Evolutionary conservation across 805 yeast species (phyloP).

Genomic region (Saccharomycopsis vini): DNA sequence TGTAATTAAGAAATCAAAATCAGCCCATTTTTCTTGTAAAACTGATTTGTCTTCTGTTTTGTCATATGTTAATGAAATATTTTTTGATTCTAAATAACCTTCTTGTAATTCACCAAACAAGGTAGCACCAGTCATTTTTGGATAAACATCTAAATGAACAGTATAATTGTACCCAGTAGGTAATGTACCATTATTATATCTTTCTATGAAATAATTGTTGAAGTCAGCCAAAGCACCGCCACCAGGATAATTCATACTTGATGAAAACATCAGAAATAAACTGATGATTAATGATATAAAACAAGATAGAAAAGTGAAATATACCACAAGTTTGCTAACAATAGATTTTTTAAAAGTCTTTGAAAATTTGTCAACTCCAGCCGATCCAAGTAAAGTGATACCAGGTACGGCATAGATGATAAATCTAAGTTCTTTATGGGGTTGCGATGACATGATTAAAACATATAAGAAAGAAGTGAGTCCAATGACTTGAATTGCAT

Average conservation of each 20-base stretch:
- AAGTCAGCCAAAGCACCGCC: constrained; percentile 59
- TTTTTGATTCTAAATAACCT: constrained; percentile 20
- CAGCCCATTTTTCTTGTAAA: constrained; percentile 35
- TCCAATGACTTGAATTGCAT: constrained; percentile 36
- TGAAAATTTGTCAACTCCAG: constrained; percentile 39
- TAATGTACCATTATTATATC: constrained; percentile 11
- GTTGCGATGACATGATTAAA: constrained; percentile 63
- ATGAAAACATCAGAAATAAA: constrained; percentile 45
- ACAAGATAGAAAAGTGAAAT: constrained; percentile 19
- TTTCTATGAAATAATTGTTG: constrained; percentile 33
- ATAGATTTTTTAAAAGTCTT: constrained; percentile 24
- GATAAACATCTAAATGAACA: constrained; percentile 69
- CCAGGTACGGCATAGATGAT: constrained; percentile 69
- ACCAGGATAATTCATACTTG: constrained; percentile 82
- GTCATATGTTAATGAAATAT: constrained; percentile 47
- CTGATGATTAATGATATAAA: constrained; percentile 32
- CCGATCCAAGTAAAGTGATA: constrained; percentile 53
- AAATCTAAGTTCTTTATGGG: constrained; percentile 94
- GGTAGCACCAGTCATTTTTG: constrained; percentile 84
- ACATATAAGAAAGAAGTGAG: constrained; percentile 48
- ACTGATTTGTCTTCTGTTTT: constrained; percentile 51
- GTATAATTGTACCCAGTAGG: constrained; percentile 24
- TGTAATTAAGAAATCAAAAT: constrained; percentile 45
- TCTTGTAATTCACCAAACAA: constrained; percentile 56
- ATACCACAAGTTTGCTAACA: constrained; percentile 15